Evolutionary conservation across 83 land plant genomes (phyloP).

Genomic region (Thuja plicata): DNA sequence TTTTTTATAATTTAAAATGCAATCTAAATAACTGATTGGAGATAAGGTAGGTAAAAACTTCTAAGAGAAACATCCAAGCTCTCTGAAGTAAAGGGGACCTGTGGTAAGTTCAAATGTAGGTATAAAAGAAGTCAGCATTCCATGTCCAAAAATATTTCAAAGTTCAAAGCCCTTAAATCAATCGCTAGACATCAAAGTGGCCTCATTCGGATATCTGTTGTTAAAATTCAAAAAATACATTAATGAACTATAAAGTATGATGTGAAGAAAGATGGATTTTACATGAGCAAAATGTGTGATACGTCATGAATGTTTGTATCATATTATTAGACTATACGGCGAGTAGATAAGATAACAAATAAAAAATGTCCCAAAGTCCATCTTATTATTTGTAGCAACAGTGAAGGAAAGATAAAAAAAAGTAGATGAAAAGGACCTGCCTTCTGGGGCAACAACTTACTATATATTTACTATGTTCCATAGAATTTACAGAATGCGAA

Average conservation of each 20-base stretch:
- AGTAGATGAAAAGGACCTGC: background rate
- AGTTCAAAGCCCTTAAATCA: background rate
- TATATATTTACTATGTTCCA: background rate
- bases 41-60: background rate
- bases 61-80: background rate
- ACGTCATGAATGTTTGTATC: background rate
- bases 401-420: background rate
- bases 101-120: background rate
- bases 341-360: background rate
- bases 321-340: background rate
- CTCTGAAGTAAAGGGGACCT: background rate
- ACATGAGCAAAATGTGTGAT: background rate
- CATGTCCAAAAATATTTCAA: background rate
- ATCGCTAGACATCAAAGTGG: background rate
- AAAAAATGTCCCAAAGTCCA: background rate
- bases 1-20: background rate
- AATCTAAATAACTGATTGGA: background rate
- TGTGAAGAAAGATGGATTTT: background rate
- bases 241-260: background rate
- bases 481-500: too few species aligned
- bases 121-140: background rate
- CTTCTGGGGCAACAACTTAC: background rate
- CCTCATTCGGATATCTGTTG: background rate
- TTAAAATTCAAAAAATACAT: background rate
- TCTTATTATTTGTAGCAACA: background rate